These are phyloP conservation scores for Talaromyces stipitatus DNA, from an alignment of 495 filamentous ascomycete species.

Conservation along the genomic window DNA sequence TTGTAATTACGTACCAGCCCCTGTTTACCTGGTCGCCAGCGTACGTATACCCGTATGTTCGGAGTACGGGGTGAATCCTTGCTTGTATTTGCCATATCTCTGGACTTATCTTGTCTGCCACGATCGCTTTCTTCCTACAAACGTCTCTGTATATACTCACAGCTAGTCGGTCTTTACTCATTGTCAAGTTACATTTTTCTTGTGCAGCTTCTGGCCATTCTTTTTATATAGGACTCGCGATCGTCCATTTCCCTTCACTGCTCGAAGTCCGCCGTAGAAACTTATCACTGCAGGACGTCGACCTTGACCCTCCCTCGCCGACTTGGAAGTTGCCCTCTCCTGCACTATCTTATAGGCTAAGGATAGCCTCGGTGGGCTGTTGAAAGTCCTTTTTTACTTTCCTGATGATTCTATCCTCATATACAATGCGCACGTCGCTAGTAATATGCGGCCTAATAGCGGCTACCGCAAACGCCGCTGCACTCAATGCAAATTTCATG, in stretches of 20 bases:
- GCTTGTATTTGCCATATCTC: neutral
- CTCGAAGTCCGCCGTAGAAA: too few relatives aligned
- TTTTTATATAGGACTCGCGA: neutral
- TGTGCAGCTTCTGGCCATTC: neutral
- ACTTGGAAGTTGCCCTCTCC: neutral
- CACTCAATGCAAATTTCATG: slow-evolving; percentile 29
- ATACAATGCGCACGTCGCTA: neutral
- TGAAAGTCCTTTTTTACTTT: neutral
- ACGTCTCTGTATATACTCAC: neutral
- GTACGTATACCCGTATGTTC: neutral
- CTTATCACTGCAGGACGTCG: neutral
- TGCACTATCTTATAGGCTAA: neutral
- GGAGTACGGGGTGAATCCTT: neutral
- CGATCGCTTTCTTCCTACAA: neutral
- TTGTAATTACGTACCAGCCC: neutral
- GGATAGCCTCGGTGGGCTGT: neutral
- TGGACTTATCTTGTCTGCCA: neutral
- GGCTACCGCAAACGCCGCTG: slow-evolving; percentile 5
- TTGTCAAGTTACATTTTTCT: neutral
- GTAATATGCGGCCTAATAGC: slow-evolving; percentile 15
- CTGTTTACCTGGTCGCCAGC: neutral
- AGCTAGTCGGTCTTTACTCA: neutral
- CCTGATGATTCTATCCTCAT: neutral
- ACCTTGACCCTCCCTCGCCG: neutral
- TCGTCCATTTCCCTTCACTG: too few relatives aligned